Percentiles rank a stretch among this genome's conserved stretches.
Conservation (phyloP, 257 asterid genomes). For the Nicotiana noctiflora region DNA sequence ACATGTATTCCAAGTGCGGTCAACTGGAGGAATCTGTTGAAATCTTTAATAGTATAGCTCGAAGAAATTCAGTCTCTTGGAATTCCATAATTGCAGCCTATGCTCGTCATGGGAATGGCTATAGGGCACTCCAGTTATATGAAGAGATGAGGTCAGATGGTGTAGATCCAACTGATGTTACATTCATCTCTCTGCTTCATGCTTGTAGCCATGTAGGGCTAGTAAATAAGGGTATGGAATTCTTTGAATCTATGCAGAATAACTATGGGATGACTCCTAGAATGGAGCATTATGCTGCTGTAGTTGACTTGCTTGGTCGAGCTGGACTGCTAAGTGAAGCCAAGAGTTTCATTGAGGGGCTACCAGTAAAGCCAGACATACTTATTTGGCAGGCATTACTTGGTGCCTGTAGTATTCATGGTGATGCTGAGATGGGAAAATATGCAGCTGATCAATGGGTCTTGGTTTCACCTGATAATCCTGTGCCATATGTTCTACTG, state of each 20-base stretch:
- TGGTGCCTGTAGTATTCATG: conserved; percentile 59
- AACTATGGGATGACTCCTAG: conserved; percentile 47
- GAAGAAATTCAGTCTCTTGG: conserved; percentile 72
- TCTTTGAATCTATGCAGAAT: conserved; percentile 53
- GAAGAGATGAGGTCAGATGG: conserved; percentile 47
- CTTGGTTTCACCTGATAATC: conserved; percentile 43
- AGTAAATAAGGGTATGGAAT: conserved; percentile 60
- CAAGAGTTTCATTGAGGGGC: conserved; percentile 43
- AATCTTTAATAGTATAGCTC: conserved; percentile 37
- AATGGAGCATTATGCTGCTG: conserved; percentile 75
- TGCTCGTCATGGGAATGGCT: conserved; percentile 75
- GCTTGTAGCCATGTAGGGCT: conserved; percentile 79
- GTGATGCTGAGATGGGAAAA: conserved; percentile 52
- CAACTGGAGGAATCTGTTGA: conserved; percentile 51
- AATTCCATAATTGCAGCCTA: conserved; percentile 78
- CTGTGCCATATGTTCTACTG: conserved; percentile 50
- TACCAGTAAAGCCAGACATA: conserved; percentile 48
- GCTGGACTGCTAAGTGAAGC: conserved; percentile 75
- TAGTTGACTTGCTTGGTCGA: conserved; percentile 85
- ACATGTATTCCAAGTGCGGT: conserved; percentile 83
- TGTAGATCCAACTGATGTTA: conserved; percentile 57
- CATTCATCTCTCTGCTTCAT: conserved; percentile 75
- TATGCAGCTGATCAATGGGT: conserved; percentile 67
- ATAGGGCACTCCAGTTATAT: conserved; percentile 40
- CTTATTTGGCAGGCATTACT: conserved; percentile 82